These are phyloP conservation scores for Stygiomarasmius scandens DNA, from an alignment of 1,284 basidiomycete species.

Conservation along the genomic window DNA sequence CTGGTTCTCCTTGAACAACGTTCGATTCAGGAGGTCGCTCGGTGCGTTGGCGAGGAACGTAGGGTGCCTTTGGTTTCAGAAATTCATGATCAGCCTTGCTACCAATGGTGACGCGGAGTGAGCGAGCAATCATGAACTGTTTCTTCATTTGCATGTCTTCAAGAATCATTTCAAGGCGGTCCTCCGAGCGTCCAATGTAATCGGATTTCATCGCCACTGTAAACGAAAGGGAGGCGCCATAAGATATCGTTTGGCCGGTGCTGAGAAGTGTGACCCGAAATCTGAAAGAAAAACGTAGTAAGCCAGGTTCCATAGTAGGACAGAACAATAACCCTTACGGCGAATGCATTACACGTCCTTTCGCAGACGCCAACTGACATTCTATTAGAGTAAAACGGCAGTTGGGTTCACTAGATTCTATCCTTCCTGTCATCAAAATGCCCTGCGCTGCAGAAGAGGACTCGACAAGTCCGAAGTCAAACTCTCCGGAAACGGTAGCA, in stretches of 20 bases:
- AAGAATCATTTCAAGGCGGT: constrained; percentile 45
- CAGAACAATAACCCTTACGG: constrained; percentile 20
- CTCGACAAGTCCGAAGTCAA: constrained; percentile 41
- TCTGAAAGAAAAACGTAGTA: neutral
- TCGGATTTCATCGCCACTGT: constrained; percentile 36
- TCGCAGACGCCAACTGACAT: constrained; percentile 36
- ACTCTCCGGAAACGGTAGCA: constrained; percentile 28
- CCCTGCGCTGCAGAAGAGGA: constrained; percentile 28
- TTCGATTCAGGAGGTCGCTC: constrained; percentile 40
- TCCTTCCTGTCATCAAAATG: constrained; percentile 18
- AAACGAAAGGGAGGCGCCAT: constrained; percentile 31
- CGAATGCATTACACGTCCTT: constrained; percentile 28
- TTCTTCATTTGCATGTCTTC: constrained; percentile 40
- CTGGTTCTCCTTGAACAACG: constrained; percentile 47
- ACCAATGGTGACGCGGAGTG: constrained; percentile 45
- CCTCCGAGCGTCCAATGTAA: constrained; percentile 51
- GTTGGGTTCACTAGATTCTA: constrained; percentile 33
- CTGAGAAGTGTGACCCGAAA: neutral
- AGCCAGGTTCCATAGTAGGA: no score
- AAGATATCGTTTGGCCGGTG: no score
- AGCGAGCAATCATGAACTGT: constrained; percentile 47
- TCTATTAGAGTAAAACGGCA: constrained; percentile 34
- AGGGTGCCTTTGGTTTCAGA: constrained; percentile 53
- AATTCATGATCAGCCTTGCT: constrained; percentile 47
- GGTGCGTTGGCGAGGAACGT: constrained; percentile 47